phyloP scores from a whole-genome alignment of 768 basidiomycete genomes.

The Hericium rajendrae region DNA sequence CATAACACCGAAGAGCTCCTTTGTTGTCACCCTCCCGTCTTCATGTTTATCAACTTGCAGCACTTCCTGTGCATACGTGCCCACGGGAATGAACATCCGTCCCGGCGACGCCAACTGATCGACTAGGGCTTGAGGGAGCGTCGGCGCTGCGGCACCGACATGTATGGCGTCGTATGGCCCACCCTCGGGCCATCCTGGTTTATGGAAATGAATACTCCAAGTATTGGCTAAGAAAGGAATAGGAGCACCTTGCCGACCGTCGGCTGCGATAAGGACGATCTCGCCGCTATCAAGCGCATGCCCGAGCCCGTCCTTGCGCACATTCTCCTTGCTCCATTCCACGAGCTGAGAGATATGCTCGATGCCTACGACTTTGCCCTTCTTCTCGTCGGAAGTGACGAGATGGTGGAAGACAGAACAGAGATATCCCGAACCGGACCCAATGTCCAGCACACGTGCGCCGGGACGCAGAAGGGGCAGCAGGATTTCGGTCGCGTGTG shows the following conservation, averaged over 20 bases:
- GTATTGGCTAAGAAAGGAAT: neutral
- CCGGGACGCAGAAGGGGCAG: slow-evolving; percentile 63
- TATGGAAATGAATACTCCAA: neutral
- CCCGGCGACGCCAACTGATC: slow-evolving; percentile 72
- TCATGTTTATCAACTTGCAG: slow-evolving; percentile 73
- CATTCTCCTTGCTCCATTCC: slow-evolving; percentile 57
- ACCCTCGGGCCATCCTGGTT: slow-evolving; percentile 13
- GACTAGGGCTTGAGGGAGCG: slow-evolving; percentile 57
- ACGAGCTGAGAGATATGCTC: slow-evolving; percentile 83
- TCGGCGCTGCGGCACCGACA: slow-evolving; percentile 86
- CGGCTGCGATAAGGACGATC: slow-evolving; percentile 62
- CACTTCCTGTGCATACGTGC: slow-evolving; percentile 45
- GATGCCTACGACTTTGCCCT: slow-evolving; percentile 73
- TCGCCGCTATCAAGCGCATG: slow-evolving; percentile 39
- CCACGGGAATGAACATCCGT: slow-evolving; percentile 91
- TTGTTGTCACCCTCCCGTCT: slow-evolving; percentile 54
- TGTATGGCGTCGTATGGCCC: slow-evolving; percentile 59
- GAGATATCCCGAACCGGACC: slow-evolving; percentile 83
- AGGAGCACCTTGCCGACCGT: slow-evolving; percentile 66
- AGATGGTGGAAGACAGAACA: slow-evolving; percentile 75
- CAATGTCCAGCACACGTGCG: slow-evolving; percentile 77
- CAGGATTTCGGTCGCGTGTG: slow-evolving; percentile 74
- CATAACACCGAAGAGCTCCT: slow-evolving; percentile 69
- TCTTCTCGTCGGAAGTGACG: slow-evolving; percentile 30
- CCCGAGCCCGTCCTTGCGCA: slow-evolving; percentile 56